A percentile compares a stretch with the other conserved stretches of the same genome.
phyloP scores from a whole-genome alignment of 2,329 filamentous ascomycete genomes.

The Claviceps paspali region DNA sequence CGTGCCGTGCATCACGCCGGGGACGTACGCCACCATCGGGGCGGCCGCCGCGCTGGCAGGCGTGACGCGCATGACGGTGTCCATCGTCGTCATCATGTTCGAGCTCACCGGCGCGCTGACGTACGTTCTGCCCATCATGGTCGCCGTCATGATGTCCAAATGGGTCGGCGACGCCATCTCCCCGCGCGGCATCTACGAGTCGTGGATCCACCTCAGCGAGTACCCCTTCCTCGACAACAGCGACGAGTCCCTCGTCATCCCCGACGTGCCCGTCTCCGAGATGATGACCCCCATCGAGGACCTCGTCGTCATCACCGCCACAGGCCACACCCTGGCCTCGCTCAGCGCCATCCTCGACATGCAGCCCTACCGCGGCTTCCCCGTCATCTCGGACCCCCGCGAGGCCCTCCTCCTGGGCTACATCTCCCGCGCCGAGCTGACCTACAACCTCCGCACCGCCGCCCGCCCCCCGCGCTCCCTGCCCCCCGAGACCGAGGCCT shows the following conservation, averaged over 20 bases:
- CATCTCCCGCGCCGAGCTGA: conserved; percentile 81
- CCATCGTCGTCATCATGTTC: conserved; percentile 98
- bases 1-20: conserved; percentile 75
- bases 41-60: conserved; percentile 89
- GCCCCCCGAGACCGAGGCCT: conserved; percentile 57
- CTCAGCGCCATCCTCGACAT: conserved; percentile 55
- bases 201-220: conserved; percentile 91
- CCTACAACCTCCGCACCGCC: conserved; percentile 53
- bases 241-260: conserved; percentile 56
- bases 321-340: conserved; percentile 70
- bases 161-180: conserved; percentile 96
- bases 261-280: conserved; percentile 71
- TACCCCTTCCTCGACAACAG: conserved; percentile 93
- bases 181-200: conserved; percentile 87
- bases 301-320: conserved; percentile 71
- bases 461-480: conserved; percentile 42
- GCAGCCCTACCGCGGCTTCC: conserved; percentile 79
- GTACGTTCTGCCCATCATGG: conserved; percentile 97
- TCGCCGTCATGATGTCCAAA: conserved; percentile 94
- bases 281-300: conserved; percentile 92
- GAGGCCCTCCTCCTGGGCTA: conserved; percentile 77
- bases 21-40: conserved; percentile 91
- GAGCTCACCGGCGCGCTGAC: conserved; percentile 92
- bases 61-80: conserved; percentile 91
- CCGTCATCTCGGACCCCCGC: conserved; percentile 65